Percentiles rank a stretch among this genome's conserved stretches.
Conservation (phyloP, 345 rosid genomes). For the Pistacia atlantica region DNA sequence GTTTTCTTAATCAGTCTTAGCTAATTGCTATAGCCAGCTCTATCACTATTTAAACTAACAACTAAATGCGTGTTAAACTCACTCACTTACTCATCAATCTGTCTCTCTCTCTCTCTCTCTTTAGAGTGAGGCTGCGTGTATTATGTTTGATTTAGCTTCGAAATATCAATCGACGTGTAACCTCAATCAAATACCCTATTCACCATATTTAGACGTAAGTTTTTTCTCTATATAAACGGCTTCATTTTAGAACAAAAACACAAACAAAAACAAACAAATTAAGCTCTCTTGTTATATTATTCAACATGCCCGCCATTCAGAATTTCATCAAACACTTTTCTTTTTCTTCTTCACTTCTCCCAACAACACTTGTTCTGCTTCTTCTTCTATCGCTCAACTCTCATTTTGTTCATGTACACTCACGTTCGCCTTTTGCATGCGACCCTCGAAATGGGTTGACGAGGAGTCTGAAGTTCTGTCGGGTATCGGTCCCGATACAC, state of each 20-base stretch:
- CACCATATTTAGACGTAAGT: slow-evolving; percentile 12
- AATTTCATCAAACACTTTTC: slow-evolving; percentile 13
- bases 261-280: not conserved
- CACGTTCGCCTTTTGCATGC: slow-evolving; percentile 65
- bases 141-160: too few relatives aligned
- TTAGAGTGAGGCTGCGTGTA: not conserved
- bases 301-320: slow-evolving; percentile 18
- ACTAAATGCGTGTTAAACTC: slow-evolving; percentile 15
- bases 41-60: not conserved
- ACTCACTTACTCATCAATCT: not conserved
- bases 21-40: not conserved
- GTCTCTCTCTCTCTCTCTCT: slow-evolving; percentile 7
- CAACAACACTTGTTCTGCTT: slow-evolving; percentile 20
- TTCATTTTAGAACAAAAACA: slow-evolving; percentile 11
- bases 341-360: slow-evolving; percentile 10
- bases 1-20: not conserved
- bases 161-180: slow-evolving; percentile 35
- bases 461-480: slow-evolving; percentile 56
- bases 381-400: slow-evolving; percentile 17
- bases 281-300: not conserved
- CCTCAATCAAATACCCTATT: slow-evolving; percentile 17
- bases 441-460: slow-evolving; percentile 59
- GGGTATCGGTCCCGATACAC: slow-evolving; percentile 47
- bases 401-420: slow-evolving; percentile 16
- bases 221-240: slow-evolving; percentile 43